Evolutionary conservation across 805 yeast genomes (phyloP), one percentile per base, ranked within the genome.

Genomic region (Yamadazyma sp.): DNA sequence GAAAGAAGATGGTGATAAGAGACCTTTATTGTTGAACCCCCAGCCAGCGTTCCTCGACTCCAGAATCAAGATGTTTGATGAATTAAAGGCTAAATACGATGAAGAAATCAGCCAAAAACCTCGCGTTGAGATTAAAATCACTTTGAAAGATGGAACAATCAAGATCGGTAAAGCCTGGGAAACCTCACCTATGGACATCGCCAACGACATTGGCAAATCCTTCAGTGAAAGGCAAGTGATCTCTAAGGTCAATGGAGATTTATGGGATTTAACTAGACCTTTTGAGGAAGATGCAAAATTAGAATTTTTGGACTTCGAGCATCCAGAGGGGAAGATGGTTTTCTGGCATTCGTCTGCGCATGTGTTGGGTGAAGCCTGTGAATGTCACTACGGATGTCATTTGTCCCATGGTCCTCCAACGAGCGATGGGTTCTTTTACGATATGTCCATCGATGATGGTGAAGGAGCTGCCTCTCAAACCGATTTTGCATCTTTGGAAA

Each of bases 261-360:
- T 91, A 52, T 93, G 99, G 98, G 99, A 93, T 69, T 73, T 93
- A 55, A 90, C 83, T 48, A 84, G 99, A 68, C 97, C 97, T 17
- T 71, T 93, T 36, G 99, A 93, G 67, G 66, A 63, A 9, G 84
- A 77, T 44, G 71, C 77, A 42, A 60, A 68, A 17, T 70, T 93
- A 46, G 93, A 88, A 60, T 82, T 89, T 55, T 77, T 88, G 59
- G 97, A 90, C 59, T 93, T 93, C 55, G 95, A 88, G 26, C 74
- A 87, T 44, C 85, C 85, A n/a, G 97, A 90, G 57, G 99, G 98
- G 64, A 87, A 83, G 61, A 80, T 81, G 48, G 98, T 91, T 23
- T 93, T 93, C 70, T 93, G 99, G 99, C 99, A 93, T 64, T 93
- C 99, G 2, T 84, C 96, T 49, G 99, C 99, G 37, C 99, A 93